Conservation (phyloP, 1,284 basidiomycete genomes). For the Fistulinella cinereoalba region DNA sequence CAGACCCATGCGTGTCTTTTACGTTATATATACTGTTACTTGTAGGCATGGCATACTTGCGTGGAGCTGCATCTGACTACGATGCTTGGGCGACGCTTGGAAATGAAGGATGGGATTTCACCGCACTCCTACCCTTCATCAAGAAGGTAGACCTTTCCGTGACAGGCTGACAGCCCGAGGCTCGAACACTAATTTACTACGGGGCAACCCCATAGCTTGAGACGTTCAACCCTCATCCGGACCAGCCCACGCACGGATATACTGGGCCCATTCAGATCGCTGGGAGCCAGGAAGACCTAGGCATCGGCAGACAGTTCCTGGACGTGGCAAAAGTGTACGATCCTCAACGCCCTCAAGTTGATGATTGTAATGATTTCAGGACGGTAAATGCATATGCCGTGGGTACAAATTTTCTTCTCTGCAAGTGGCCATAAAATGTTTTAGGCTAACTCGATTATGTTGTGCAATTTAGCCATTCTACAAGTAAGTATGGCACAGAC, state of each 20-base stretch:
- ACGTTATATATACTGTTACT: not conserved
- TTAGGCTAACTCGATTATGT: not conserved
- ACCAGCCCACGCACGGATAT: slow-evolving; percentile 45
- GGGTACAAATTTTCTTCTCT: slow-evolving; percentile 19
- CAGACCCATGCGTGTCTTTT: not conserved
- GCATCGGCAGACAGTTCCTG: slow-evolving; percentile 47
- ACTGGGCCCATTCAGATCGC: slow-evolving; percentile 55
- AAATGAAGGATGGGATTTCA: slow-evolving; percentile 44
- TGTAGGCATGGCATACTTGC: slow-evolving; percentile 52
- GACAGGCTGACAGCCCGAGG: too few species aligned
- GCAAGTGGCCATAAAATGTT: not conserved
- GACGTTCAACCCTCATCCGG: slow-evolving; percentile 41
- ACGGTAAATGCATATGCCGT: slow-evolving; percentile 46
- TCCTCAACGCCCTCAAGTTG: slow-evolving; percentile 35
- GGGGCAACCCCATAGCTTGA: slow-evolving; percentile 43
- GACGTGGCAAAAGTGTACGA: slow-evolving; percentile 45
- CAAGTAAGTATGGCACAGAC: not conserved
- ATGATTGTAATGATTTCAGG: slow-evolving; percentile 46
- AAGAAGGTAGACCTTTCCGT: slow-evolving; percentile 43
- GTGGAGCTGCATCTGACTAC: slow-evolving; percentile 52
- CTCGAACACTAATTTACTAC: not conserved
- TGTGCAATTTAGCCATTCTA: not conserved
- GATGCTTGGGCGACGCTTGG: slow-evolving; percentile 59
- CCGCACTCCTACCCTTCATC: slow-evolving; percentile 29
- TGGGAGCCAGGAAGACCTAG: slow-evolving; percentile 34